Evolutionary conservation across 2,329 filamentous ascomycete genomes (phyloP).

Genomic region (Fusarium bulbicola): DNA sequence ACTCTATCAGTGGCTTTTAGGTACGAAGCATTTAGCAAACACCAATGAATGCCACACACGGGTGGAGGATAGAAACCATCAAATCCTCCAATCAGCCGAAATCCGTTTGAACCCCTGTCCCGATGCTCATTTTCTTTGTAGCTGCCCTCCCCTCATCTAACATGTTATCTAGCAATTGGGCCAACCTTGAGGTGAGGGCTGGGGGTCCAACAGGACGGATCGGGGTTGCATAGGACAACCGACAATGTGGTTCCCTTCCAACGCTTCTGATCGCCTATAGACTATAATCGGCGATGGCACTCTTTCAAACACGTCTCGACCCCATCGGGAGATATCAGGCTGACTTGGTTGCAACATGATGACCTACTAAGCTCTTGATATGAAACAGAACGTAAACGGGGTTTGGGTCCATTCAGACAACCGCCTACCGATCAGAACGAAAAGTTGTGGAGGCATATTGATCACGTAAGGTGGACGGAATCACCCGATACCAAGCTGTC

Average conservation of each 20-base stretch:
- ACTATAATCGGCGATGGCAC: neutral
- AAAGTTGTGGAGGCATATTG: neutral
- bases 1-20: neutral
- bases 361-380: neutral
- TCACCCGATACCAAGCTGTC: conserved; percentile 15
- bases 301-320: neutral
- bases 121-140: neutral
- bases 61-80: conserved; percentile 25
- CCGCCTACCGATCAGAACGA: conserved; percentile 6
- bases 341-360: neutral
- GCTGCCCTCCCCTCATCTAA: conserved; percentile 24
- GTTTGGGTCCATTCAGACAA: conserved; percentile 19
- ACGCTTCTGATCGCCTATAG: neutral
- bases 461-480: conserved; percentile 17
- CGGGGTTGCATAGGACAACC: neutral
- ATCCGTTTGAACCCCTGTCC: conserved; percentile 20
- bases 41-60: conserved; percentile 5
- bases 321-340: neutral
- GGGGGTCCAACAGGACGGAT: neutral
- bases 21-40: neutral
- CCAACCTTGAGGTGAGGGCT: neutral
- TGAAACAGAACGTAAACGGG: neutral
- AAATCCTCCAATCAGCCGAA: neutral
- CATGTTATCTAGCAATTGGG: neutral
- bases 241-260: neutral